Evolutionary conservation across 805 yeast species (phyloP), one percentile per base, ranked within the genome.

Genomic region (Cyberlindnera xishuangbannaensis): DNA sequence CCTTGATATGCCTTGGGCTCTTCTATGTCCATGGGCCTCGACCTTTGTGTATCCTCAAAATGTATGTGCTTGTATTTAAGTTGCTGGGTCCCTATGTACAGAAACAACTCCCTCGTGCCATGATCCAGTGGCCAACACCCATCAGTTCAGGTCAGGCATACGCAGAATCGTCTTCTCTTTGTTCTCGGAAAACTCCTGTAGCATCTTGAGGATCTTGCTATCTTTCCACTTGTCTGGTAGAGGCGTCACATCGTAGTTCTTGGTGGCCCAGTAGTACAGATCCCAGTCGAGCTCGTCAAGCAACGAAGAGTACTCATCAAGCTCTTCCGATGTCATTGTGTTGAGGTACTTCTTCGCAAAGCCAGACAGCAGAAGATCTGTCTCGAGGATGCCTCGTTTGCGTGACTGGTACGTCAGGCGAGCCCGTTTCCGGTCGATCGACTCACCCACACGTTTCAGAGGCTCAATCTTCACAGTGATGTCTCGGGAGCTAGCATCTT

Each of bases 241-340:
- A 11, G 95, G 95, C 29, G 88, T 83, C 14, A 83, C 76, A 22
- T 74, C 77, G 50, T 63, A 83, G 56, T 88, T 85, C 45, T 73
- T 75, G 3, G 97, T 86, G 17, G 95, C 95, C 98, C 98, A 90
- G 64, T 92, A 92, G 59, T 85, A 92, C 40, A 92, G 88, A 59
- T 92, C 98, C 98, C 98, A 92, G 59, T 92, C 98, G n/a, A 90
- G 75, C 59, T 90, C 95, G 58, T 92, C 95, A 53, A 92, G 68
- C 37, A 92, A 61, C 37, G 68, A 55, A 53, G 90, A 97, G 58
- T 85, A 92, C 58, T 92, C 97, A 29, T 76, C 81, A 34, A 92
- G 64, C 59, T 86, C 82, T 34, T 68, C 79, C 40, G 63, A 58
- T 10, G 70, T 65, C 66, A 92, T 71, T 1, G 54, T 52, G 24